phyloP scores from a whole-genome alignment of 2,329 filamentous ascomycete species.

The Pseudohalonectria lignicola region DNA sequence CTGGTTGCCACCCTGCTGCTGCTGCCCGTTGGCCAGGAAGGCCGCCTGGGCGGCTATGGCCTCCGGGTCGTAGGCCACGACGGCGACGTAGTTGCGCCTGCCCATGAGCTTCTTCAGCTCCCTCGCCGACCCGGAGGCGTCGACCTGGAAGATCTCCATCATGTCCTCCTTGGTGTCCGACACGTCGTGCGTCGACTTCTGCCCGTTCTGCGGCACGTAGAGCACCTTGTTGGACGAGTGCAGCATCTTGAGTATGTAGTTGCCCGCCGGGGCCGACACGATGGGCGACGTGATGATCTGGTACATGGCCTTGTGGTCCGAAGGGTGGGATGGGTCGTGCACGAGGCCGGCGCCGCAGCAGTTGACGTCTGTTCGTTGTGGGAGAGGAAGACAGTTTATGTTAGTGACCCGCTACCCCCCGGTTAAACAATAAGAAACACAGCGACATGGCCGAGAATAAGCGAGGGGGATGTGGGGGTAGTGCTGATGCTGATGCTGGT shows the following conservation, averaged over 20 bases:
- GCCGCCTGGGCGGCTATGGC: conserved; percentile 34
- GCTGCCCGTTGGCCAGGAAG: conserved; percentile 12
- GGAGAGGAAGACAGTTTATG: no score
- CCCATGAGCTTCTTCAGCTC: conserved; percentile 92
- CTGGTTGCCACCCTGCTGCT: conserved; percentile 32
- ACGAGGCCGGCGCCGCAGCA: conserved; percentile 85
- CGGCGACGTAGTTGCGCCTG: conserved; percentile 80
- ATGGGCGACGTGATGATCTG: conserved; percentile 84
- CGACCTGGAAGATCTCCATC: conserved; percentile 98
- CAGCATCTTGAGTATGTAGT: conserved; percentile 86
- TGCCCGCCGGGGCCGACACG: conserved; percentile 75
- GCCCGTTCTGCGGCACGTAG: conserved; percentile 83
- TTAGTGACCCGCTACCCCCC: no score
- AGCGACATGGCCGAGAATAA: no score
- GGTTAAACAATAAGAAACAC: no score
- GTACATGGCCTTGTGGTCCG: conserved; percentile 98
- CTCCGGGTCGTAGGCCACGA: conserved; percentile 91
- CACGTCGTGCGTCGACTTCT: conserved; percentile 59
- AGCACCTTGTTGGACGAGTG: conserved; percentile 79
- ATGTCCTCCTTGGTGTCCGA: conserved; percentile 98
- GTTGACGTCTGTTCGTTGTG: conserved; percentile 57
- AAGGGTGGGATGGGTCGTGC: conserved; percentile 83
- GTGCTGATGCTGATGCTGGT: no score
- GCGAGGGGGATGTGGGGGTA: no score
- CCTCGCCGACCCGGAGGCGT: conserved; percentile 71